Conservation (phyloP, 2,329 filamentous ascomycete genomes). For the Sporothrix schenckii region DNA sequence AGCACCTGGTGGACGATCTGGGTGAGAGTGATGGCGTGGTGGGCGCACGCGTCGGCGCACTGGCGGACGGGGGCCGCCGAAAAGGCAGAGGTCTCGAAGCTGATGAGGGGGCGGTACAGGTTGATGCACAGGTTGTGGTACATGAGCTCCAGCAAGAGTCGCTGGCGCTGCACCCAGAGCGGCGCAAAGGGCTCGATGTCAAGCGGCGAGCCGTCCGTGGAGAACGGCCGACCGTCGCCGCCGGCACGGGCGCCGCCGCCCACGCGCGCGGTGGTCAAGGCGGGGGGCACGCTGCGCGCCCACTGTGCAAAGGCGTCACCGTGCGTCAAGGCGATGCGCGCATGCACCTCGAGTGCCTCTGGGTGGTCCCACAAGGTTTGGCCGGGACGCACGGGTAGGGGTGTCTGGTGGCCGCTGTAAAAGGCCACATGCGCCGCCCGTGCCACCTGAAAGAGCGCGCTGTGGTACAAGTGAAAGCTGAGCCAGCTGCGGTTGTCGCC, state of each 20-base stretch:
- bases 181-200: conserved; percentile 25
- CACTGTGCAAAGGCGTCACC: not conserved
- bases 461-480: conserved; percentile 19
- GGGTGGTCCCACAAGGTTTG: conserved; percentile 20
- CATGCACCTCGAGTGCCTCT: not conserved
- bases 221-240: not conserved
- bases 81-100: not conserved
- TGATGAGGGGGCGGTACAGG: conserved; percentile 25
- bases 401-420: conserved; percentile 1
- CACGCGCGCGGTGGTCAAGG: not conserved
- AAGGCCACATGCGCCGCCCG: conserved; percentile 1
- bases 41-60: conserved; percentile 15
- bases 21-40: conserved; percentile 20
- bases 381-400: not conserved
- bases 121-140: conserved; percentile 26
- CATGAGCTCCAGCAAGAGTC: conserved; percentile 8
- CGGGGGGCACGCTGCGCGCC: not conserved
- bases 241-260: not conserved
- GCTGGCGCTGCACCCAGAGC: conserved; percentile 24
- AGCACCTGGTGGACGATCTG: conserved; percentile 23
- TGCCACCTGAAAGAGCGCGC: conserved; percentile 16
- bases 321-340: not conserved
- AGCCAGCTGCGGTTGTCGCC: conserved; percentile 27
- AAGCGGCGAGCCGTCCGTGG: conserved; percentile 15
- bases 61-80: not conserved